Evolutionary conservation across 208 protist species (phyloP), one percentile per base, ranked within the genome.

Genomic region (Crithidia sp.): DNA sequence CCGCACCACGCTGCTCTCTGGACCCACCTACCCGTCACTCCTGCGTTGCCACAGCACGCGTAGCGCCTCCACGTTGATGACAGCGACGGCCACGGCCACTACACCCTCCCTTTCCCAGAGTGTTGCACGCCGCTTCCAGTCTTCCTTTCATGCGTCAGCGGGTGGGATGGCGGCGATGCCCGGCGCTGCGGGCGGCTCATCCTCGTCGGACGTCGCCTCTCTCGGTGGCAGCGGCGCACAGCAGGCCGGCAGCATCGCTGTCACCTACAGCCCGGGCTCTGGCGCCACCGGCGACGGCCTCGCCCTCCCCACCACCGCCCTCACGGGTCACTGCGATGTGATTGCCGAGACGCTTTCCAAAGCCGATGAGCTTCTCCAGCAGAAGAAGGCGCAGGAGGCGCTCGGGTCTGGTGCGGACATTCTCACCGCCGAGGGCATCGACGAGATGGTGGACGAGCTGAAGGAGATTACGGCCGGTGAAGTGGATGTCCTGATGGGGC

Each of bases 361-460:
- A 64, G 86, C 86, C 10, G 89, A 96, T 61, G 92, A 96, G 74
- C 80, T 96, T 28, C 71, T 79, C 49, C 69, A 86, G 74, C 92
- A 96, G 73, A 82, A 86, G 63, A 87, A 84, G 74, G 89, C 88
- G 19, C 92, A 96, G 71, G 82, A 83, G 71, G 83, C 87, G 7
- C 71, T 91, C 14, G 89, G 89, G 7, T 77, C 82, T 39, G 88
- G 79, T 7, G 87, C 86, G 14, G 86, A 93, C 61, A 86, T 96
- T 54, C 71, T 96, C 10, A 90, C 92, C 13, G 75, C 76, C 28
- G 92, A 94, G 61, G 85, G 86, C 57, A 93, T 96, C 53, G 82
- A 96, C 37, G 92, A 96, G 64, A 88, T 95, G 81, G 72, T 96
- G 12, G 85, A 90, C 13, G 89, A 96, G 76, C 74, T 96, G 65